Evolutionary conservation across 1,284 basidiomycete genomes (phyloP).

Genomic region (Malassezia yamatoensis): DNA sequence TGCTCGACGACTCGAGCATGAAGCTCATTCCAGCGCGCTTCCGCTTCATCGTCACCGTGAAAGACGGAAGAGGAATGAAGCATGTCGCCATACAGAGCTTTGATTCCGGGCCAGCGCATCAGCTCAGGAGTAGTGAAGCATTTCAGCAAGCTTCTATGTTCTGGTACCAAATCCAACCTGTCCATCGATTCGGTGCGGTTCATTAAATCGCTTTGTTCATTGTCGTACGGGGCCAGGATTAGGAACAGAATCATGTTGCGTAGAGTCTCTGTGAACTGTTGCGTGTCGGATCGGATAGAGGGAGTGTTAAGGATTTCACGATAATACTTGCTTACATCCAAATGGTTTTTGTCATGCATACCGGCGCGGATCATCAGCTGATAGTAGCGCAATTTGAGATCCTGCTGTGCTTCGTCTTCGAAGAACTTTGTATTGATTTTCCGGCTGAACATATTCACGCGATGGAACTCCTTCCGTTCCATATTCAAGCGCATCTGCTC

Average conservation of each 20-base stretch:
- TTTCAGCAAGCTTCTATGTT: slow-evolving; percentile 89
- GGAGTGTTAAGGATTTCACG: slow-evolving; percentile 94
- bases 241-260: slow-evolving; percentile 84
- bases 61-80: slow-evolving; percentile 75
- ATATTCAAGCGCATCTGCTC: slow-evolving; percentile 95
- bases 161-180: slow-evolving; percentile 65
- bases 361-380: slow-evolving; percentile 91
- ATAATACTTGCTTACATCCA: slow-evolving; percentile 90
- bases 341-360: slow-evolving; percentile 69
- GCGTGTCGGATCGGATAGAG: slow-evolving; percentile 62
- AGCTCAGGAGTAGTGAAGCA: slow-evolving; percentile 90
- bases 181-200: slow-evolving; percentile 64
- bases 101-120: slow-evolving; percentile 97
- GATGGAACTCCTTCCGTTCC: slow-evolving; percentile 67
- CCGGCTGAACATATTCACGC: slow-evolving; percentile 77
- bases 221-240: slow-evolving; percentile 81
- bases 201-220: slow-evolving; percentile 94
- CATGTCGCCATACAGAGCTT: slow-evolving; percentile 73
- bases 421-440: slow-evolving; percentile 92
- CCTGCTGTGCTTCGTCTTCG: slow-evolving; percentile 78
- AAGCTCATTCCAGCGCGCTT: slow-evolving; percentile 84
- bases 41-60: slow-evolving; percentile 51
- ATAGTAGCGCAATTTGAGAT: slow-evolving; percentile 90
- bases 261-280: slow-evolving; percentile 33
- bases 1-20: slow-evolving; percentile 95